phyloP scores from a whole-genome alignment of 2,329 filamentous ascomycete species.

The Arthrinium puccinioides region DNA sequence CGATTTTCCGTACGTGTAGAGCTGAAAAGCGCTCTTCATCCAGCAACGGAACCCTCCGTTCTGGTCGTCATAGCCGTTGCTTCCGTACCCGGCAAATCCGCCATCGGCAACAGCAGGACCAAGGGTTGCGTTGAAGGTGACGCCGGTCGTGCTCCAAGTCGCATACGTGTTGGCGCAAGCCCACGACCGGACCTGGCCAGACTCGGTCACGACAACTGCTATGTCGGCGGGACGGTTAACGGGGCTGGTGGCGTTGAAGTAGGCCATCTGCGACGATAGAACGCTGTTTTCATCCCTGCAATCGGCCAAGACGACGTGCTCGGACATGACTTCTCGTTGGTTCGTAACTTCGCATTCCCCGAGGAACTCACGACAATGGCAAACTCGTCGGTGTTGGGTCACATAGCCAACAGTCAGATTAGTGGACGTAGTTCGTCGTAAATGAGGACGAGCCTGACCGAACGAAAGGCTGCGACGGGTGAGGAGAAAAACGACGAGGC shows the following conservation, averaged over 20 bases:
- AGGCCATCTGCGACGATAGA: conserved; percentile 22
- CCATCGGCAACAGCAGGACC: conserved; percentile 17
- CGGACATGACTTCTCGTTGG: no score
- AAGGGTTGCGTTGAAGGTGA: conserved; percentile 17
- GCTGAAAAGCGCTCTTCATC: conserved; percentile 8
- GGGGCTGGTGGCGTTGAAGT: conserved; percentile 11
- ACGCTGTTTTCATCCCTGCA: conserved; percentile 11
- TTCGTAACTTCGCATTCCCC: no score
- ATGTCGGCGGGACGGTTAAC: conserved; percentile 13
- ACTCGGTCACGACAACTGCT: conserved; percentile 12
- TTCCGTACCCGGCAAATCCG: conserved; percentile 17
- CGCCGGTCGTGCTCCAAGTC: conserved; percentile 16
- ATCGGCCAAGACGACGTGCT: conserved; percentile 21
- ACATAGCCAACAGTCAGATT: no score
- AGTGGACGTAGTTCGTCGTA: no score
- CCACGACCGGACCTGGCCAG: conserved; percentile 17
- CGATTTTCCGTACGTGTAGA: conserved; percentile 14
- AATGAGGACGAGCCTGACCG: no score
- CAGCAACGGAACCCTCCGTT: conserved; percentile 18
- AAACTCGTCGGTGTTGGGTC: no score
- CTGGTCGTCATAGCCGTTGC: conserved; percentile 14
- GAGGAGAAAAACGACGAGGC: no score
- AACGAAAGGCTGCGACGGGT: no score
- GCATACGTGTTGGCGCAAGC: conserved; percentile 13
- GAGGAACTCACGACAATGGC: no score